Percentiles rank a stretch among this genome's conserved stretches.
These are phyloP conservation scores for Wickerhamomyces mucosus DNA, from an alignment of 805 yeast genomes.

Conservation along the genomic window DNA sequence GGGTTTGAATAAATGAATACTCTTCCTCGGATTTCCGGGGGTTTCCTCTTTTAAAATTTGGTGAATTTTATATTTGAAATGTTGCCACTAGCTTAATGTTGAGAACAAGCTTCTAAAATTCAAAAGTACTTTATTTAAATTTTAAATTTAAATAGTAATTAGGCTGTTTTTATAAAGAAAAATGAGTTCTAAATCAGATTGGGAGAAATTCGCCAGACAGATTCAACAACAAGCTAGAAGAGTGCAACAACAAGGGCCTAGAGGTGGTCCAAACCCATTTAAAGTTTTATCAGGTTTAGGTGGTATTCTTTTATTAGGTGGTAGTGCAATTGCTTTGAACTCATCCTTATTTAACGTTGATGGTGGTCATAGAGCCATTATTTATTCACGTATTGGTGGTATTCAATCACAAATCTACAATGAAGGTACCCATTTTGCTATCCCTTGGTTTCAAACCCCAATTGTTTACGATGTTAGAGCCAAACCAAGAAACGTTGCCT, in stretches of 20 bases:
- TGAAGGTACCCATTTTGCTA: constrained; percentile 91
- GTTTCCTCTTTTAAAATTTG: too few species aligned
- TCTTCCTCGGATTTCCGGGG: too few species aligned
- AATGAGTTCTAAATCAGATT: constrained; percentile 30
- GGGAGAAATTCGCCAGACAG: constrained; percentile 42
- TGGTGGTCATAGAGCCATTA: constrained; percentile 97
- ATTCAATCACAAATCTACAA: constrained; percentile 71
- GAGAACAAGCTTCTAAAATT: too few species aligned
- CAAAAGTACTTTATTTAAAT: too few species aligned
- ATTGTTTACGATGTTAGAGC: constrained; percentile 92
- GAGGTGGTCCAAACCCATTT: constrained; percentile 35
- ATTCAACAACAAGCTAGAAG: constrained; percentile 37
- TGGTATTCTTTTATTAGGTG: constrained; percentile 49
- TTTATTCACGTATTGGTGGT: constrained; percentile 83
- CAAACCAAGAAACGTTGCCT: constrained; percentile 91
- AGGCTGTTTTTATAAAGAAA: too few species aligned
- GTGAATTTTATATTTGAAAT: too few species aligned
- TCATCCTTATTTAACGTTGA: constrained; percentile 76
- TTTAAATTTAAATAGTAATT: too few species aligned
- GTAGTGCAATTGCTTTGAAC: constrained; percentile 43
- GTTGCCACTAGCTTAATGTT: too few species aligned
- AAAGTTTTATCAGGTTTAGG: constrained; percentile 57
- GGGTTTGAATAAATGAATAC: too few species aligned
- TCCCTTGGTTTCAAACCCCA: constrained; percentile 95
- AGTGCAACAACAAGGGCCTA: constrained; percentile 29